phyloP scores from a whole-genome alignment of 805 yeast genomes.

The Teunomyces funiuensis region DNA sequence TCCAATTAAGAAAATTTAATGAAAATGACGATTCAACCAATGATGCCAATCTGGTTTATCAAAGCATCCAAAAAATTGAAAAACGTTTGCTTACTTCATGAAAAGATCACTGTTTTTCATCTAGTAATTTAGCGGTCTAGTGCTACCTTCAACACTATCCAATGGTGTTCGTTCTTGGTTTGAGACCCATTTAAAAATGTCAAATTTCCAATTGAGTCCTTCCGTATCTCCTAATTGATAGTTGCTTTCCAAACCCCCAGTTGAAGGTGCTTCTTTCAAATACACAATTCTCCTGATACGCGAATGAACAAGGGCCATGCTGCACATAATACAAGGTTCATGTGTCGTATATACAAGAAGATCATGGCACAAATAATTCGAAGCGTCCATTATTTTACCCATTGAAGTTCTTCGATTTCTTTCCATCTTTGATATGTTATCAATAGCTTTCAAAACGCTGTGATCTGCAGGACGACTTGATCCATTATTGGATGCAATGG shows the following conservation, averaged over 20 bases:
- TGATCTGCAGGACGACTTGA: conserved; percentile 60
- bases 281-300: conserved; percentile 71
- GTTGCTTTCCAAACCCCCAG: conserved; percentile 58
- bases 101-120: not conserved
- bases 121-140: not conserved
- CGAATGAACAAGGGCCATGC: conserved; percentile 94
- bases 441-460: conserved; percentile 72
- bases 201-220: conserved; percentile 83
- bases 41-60: not conserved
- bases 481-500: conserved; percentile 41
- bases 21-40: not conserved
- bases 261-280: conserved; percentile 39
- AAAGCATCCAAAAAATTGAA: not conserved
- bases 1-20: not conserved
- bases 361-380: conserved; percentile 68
- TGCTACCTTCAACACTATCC: not conserved
- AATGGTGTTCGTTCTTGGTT: not conserved
- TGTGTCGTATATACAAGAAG: conserved; percentile 84
- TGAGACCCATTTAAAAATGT: conserved; percentile 73
- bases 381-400: conserved; percentile 7
- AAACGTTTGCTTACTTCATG: conserved; percentile 1
- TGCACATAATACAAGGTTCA: conserved; percentile 96
- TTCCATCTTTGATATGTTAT: conserved; percentile 59
- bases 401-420: conserved; percentile 27
- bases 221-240: conserved; percentile 75